Evolutionary conservation across 306 rosid species (phyloP).

Genomic region (Astragalus glycyphyllos): DNA sequence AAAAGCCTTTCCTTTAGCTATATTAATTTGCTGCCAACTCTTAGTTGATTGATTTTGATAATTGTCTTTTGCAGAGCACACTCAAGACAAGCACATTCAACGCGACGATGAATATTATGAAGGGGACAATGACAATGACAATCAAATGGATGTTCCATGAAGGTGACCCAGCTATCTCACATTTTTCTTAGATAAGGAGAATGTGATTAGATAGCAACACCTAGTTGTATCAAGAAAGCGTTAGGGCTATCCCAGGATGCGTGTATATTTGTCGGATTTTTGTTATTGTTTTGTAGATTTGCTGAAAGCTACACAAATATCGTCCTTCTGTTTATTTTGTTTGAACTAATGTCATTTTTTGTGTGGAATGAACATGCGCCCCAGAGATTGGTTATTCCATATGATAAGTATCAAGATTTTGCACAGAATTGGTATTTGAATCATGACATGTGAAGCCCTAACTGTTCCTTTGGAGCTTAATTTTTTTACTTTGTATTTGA

Average conservation of each 20-base stretch:
- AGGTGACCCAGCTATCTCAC: conserved; percentile 12
- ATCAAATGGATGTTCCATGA: conserved; percentile 72
- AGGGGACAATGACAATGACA: conserved; percentile 90
- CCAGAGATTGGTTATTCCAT: conserved; percentile 2
- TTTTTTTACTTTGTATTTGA: no score
- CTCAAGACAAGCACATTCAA: conserved; percentile 92
- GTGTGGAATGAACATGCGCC: conserved; percentile 7
- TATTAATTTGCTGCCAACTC: neutral
- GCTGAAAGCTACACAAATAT: neutral
- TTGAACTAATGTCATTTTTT: conserved; percentile 17
- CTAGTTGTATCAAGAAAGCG: conserved; percentile 16
- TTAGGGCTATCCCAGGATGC: neutral
- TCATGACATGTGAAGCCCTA: no score
- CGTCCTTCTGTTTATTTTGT: neutral
- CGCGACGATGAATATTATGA: conserved; percentile 92
- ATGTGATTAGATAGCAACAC: conserved; percentile 40
- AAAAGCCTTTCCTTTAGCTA: neutral
- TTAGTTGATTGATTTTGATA: conserved; percentile 29
- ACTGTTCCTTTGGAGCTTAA: no score
- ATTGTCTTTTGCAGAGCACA: conserved; percentile 64
- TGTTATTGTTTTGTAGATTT: conserved; percentile 25
- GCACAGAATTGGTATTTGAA: no score
- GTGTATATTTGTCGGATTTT: conserved; percentile 3
- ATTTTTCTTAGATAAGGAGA: conserved; percentile 23
- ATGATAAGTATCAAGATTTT: neutral